phyloP scores from a whole-genome alignment of 73 alveolate genomes.

The Effrenium voratum region DNA sequence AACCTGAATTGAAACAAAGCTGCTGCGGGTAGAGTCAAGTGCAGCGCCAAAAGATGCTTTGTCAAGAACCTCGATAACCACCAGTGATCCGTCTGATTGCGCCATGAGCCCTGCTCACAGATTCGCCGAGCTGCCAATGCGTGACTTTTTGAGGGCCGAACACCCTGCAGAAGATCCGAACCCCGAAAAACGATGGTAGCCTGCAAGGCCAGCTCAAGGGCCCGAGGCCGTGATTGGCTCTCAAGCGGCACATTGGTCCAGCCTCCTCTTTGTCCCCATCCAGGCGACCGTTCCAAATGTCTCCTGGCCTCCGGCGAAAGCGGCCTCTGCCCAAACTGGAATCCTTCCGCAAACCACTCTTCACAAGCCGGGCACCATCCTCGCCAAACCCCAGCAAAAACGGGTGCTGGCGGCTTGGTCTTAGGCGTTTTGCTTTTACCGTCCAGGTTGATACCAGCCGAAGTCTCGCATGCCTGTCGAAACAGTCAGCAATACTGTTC shows the following conservation, averaged over 20 bases:
- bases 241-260: no score
- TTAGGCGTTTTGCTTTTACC: slow-evolving; percentile 67
- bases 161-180: slow-evolving; percentile 67
- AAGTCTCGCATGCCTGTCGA: slow-evolving; percentile 5
- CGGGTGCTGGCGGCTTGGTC: no score
- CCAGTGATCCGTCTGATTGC: not conserved
- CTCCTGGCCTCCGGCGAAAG: slow-evolving; percentile 21
- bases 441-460: slow-evolving; percentile 94
- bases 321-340: not conserved
- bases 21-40: not conserved
- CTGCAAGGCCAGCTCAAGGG: not conserved
- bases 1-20: no score
- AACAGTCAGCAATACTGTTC: no score
- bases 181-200: slow-evolving; percentile 81
- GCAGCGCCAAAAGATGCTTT: slow-evolving; percentile 75
- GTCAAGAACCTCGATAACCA: slow-evolving; percentile 47
- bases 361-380: no score
- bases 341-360: not conserved
- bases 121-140: not conserved
- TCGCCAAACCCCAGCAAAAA: no score
- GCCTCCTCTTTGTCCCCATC: slow-evolving; percentile 93
- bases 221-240: no score
- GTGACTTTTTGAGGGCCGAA: not conserved
- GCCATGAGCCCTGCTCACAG: not conserved
- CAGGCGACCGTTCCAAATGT: slow-evolving; percentile 85